A percentile compares a stretch with the other conserved stretches of the same genome.
Evolutionary conservation across 2,329 filamentous ascomycete genomes (phyloP).

Genomic region (Myotisia sp.): DNA sequence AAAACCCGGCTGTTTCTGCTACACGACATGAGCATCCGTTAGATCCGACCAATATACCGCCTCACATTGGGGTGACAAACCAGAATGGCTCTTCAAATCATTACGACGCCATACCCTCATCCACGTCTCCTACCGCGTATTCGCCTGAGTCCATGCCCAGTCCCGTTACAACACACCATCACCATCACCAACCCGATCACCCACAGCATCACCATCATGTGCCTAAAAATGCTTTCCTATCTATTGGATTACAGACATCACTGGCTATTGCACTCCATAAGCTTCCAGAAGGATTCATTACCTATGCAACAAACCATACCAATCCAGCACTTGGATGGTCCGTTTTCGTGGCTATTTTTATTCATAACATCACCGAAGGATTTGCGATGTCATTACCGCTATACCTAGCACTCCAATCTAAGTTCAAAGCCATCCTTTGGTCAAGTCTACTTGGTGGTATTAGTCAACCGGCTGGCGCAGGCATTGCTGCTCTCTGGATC

Average conservation of each 20-base stretch:
- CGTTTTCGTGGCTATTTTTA: slow-evolving; percentile 89
- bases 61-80: background rate
- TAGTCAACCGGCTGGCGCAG: slow-evolving; percentile 76
- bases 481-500: slow-evolving; percentile 74
- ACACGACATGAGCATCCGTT: background rate
- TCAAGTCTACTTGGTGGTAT: slow-evolving; percentile 70
- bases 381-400: slow-evolving; percentile 87
- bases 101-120: background rate
- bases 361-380: slow-evolving; percentile 96
- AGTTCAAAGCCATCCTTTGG: slow-evolving; percentile 70
- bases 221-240: slow-evolving; percentile 80
- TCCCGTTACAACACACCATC: slow-evolving; percentile 14
- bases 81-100: background rate
- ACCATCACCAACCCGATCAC: background rate
- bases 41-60: background rate
- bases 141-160: slow-evolving; percentile 11
- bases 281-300: slow-evolving; percentile 74
- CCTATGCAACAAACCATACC: slow-evolving; percentile 92
- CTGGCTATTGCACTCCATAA: slow-evolving; percentile 94
- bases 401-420: slow-evolving; percentile 75
- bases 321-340: slow-evolving; percentile 77
- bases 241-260: slow-evolving; percentile 89
- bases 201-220: slow-evolving; percentile 79
- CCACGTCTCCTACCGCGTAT: slow-evolving; percentile 4
- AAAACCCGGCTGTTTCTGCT: slow-evolving; percentile 1